Base-by-base conservation (phyloP, 1,139 yeast genomes). In the Saccharomyces hybrid region DNA sequence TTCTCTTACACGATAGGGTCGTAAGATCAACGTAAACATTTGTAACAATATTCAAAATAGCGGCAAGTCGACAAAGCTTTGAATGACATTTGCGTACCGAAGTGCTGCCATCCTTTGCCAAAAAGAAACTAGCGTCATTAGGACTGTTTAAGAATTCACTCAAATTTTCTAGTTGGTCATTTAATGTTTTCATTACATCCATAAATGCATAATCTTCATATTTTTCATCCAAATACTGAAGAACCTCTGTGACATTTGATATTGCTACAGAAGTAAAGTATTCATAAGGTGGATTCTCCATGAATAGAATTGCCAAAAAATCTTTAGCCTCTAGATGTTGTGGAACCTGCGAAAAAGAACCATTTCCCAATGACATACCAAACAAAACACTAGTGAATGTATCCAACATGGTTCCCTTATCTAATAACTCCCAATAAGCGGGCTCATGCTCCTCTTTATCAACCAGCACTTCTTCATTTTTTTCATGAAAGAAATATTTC, bases 251-350 rank as follows among this genome's bases (percentile, higher is more conserved):
- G 38, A 81, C 69, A 26, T 82, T 79, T 38, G 77, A 73, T 57
- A 81, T 70, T 1, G 84, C 81, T 58, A 78, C 79, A 1, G 88
- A 81, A 48, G 75, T 71, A 2, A 78, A 75, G 60, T 78, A 82
- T 62, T 86, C 90, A 66, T 75, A 83, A 0, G 93, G 86, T 0
- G 81, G 78, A 55, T 80, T 77, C 5, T 75, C 70, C 54, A 83
- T 59, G 13, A 68, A 61, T 8, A 73, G 59, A 16, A 71, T 60
- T 1, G 70, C 69, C 13, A 82, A 60, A 76, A 86, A 78, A 28
- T 73, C 70, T 8, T 73, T 71, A 57, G 78, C 75, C 0, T 74
- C 68, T 9, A 84, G 67, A 14, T 70, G 68, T 5, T 71, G 72
- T 41, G 77, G 74, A 11, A 78, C 75, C 13, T 68, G 63, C 8